A percentile compares a stretch with the other conserved stretches of the same genome.
Evolutionary conservation across 352 stramenopile species (phyloP).

Genomic region (Globisporangium recalcitrans): DNA sequence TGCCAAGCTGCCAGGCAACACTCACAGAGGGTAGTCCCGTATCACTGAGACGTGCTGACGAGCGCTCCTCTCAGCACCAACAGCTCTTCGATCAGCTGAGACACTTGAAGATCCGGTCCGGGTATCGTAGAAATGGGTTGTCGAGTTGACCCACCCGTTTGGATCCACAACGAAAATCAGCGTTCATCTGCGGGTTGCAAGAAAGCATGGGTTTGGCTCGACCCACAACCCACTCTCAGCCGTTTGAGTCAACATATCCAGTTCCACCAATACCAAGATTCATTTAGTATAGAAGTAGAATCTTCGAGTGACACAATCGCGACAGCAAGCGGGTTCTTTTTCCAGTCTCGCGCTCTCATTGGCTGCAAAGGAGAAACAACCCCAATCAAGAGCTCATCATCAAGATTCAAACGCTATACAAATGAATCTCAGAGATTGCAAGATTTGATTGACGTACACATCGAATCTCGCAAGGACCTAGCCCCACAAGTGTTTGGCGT

Average conservation of each 20-base stretch:
- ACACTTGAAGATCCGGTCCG: neutral
- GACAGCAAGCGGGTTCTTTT: constrained; percentile 2
- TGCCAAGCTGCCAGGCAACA: neutral
- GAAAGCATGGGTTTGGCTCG: neutral
- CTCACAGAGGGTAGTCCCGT: neutral
- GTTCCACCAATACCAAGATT: neutral
- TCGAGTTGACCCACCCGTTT: neutral
- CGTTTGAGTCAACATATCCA: neutral
- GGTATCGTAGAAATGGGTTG: neutral
- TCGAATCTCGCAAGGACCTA: neutral
- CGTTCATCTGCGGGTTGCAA: neutral
- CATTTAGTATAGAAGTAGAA: neutral
- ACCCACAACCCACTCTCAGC: neutral
- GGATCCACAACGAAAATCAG: neutral
- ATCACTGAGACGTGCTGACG: constrained; percentile 1
- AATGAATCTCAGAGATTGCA: neutral
- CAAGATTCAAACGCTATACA: neutral
- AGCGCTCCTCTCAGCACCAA: neutral
- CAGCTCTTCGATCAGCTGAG: neutral
- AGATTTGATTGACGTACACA: neutral
- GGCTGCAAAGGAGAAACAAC: neutral
- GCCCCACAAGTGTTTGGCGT: neutral
- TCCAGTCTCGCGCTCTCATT: neutral
- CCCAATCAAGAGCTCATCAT: neutral
- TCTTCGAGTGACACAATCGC: neutral